phyloP scores from a whole-genome alignment of 2,329 filamentous ascomycete genomes.

The Colletotrichum sojae region DNA sequence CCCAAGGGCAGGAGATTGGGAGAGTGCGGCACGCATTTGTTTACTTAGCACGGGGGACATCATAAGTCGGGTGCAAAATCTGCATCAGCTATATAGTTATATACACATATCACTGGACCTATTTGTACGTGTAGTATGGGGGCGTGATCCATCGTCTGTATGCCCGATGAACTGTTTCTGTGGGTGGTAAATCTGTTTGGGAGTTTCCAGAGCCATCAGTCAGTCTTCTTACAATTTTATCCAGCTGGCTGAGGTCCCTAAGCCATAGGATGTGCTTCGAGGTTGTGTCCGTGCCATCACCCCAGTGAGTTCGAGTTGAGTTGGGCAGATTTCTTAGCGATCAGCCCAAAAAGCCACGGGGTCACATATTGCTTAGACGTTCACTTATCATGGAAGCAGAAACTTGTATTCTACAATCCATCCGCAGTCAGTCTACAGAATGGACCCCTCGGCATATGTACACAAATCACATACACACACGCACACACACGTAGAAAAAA shows the following conservation, averaged over 20 bases:
- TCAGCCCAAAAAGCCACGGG: no score
- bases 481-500: constrained; percentile 36
- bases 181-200: no score
- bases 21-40: constrained; percentile 27
- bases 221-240: no score
- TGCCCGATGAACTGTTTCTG: no score
- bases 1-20: constrained; percentile 24
- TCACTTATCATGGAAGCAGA: constrained; percentile 25
- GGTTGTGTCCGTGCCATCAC: no score
- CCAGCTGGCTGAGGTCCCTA: no score
- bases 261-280: no score
- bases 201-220: no score
- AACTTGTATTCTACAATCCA: constrained; percentile 41
- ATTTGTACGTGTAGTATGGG: neutral
- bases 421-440: constrained; percentile 34
- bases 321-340: no score
- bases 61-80: constrained; percentile 22
- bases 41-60: constrained; percentile 15
- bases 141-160: no score
- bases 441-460: constrained; percentile 40
- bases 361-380: neutral
- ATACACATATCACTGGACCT: constrained; percentile 22
- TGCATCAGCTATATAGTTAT: constrained; percentile 34
- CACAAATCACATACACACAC: constrained; percentile 24
- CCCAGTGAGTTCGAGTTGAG: no score